Evolutionary conservation across 164 flowering plant species (phyloP), one percentile per base, ranked within the genome.

Genomic region (Echeveria elegans): DNA sequence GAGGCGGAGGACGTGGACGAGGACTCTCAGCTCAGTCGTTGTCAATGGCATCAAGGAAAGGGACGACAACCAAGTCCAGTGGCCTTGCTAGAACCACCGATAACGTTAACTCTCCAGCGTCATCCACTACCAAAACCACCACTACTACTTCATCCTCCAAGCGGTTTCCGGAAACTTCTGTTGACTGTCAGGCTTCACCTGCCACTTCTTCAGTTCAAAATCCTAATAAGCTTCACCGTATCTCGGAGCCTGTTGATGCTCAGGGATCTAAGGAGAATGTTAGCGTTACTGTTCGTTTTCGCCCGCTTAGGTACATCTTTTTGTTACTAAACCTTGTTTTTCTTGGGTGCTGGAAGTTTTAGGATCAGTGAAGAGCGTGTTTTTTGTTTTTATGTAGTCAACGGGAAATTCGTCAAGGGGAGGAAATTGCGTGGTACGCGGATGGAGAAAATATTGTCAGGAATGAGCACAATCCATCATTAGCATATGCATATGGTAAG

Each of bases 401-500:
- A n/a, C n/a, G n/a, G n/a, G n/a, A n/a, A n/a, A n/a, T n/a, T n/a
- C n/a, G n/a, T n/a, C n/a, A n/a, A n/a, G n/a, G n/a, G n/a, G n/a
- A n/a, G n/a, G n/a, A n/a, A n/a, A n/a, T n/a, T 64, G 90, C 99
- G 0, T 93, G 98, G 98, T 93, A 90, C 71, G 98, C 99, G 0
- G 99, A 94, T 72, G 99, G 99, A 62, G 99, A 94, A 69, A 89
- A 90, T 10, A 78, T 91, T 71, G 83, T 91, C 56, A 73, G 99
- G 66, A 91, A 76, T 56, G 99, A 94, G 79, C 76, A 88, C 69
- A 94, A 86, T 75, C 89, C 88, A n/a, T n/a, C n/a, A n/a, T n/a
- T n/a, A n/a, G n/a, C n/a, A n/a, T n/a, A n/a, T n/a, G n/a, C n/a
- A n/a, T n/a, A n/a, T n/a, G n/a, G n/a, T n/a, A n/a, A n/a, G n/a